Conservation (phyloP, 2,329 filamentous ascomycete genomes). For the Fusarium multiceps region DNA sequence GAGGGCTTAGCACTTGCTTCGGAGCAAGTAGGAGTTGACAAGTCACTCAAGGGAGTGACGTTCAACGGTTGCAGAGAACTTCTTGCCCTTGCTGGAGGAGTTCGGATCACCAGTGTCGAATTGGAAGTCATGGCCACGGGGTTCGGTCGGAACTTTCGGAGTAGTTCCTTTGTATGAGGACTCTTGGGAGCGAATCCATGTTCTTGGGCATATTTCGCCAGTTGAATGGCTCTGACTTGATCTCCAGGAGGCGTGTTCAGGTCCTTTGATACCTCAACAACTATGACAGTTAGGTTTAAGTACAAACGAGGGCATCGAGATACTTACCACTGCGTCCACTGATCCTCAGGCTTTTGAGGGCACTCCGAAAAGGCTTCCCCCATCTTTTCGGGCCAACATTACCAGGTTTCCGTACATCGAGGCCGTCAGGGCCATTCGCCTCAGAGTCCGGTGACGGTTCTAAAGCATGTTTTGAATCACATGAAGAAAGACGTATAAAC, state of each 20-base stretch:
- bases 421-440: conserved; percentile 11
- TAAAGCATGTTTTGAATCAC: conserved; percentile 24
- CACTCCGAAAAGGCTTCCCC: conserved; percentile 52
- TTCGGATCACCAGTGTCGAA: conserved; percentile 47
- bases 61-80: conserved; percentile 45
- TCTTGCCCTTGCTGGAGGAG: conserved; percentile 29
- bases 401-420: conserved; percentile 39
- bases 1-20: conserved; percentile 44
- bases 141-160: conserved; percentile 45
- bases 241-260: background rate
- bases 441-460: conserved; percentile 10
- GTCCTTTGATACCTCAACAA: conserved; percentile 39
- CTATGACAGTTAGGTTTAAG: conserved; percentile 31
- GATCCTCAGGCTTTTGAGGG: conserved; percentile 49
- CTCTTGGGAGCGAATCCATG: conserved; percentile 29
- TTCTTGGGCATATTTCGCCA: background rate
- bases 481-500: conserved; percentile 35
- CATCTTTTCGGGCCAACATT: conserved; percentile 49
- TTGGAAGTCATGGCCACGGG: conserved; percentile 43
- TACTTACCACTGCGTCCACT: conserved; percentile 45
- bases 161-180: conserved; percentile 41
- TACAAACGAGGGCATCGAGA: background rate
- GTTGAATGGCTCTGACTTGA: conserved; percentile 6
- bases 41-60: conserved; percentile 19
- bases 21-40: conserved; percentile 46